Evolutionary conservation across 108 stramenopile species (phyloP).

Genomic region (Discostella pseudostelligera): DNA sequence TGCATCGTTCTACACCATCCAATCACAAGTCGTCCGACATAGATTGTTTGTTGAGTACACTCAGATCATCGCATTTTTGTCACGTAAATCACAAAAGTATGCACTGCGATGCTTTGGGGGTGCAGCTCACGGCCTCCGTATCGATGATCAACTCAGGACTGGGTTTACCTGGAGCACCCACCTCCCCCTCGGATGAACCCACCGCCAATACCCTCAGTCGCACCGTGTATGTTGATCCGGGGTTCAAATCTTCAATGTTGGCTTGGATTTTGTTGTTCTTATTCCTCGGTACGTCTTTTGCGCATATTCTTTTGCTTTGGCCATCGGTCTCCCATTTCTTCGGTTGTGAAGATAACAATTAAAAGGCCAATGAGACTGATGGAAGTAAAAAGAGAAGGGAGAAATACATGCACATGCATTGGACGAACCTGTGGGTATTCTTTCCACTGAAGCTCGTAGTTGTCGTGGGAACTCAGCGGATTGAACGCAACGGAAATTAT

Average conservation of each 20-base stretch:
- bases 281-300: constrained; percentile 27
- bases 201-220: constrained; percentile 29
- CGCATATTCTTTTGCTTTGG: constrained; percentile 31
- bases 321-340: constrained; percentile 47
- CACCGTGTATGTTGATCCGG: constrained; percentile 44
- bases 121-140: constrained; percentile 50
- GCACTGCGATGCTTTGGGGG: constrained; percentile 44
- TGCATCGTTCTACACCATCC: too few species aligned
- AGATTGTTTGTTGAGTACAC: too few species aligned
- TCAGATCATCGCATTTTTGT: background rate
- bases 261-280: constrained; percentile 42
- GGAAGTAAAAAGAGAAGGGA: background rate
- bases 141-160: constrained; percentile 52
- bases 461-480: constrained; percentile 36
- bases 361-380: constrained; percentile 3
- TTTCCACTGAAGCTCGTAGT: constrained; percentile 46
- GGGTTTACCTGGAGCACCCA: constrained; percentile 30
- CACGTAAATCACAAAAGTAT: constrained; percentile 27
- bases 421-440: constrained; percentile 45
- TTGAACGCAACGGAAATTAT: constrained; percentile 46
- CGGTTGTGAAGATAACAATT: background rate
- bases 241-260: constrained; percentile 47
- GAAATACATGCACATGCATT: background rate
- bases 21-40: too few species aligned
- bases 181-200: constrained; percentile 15